Conservation (phyloP, 352 stramenopile genomes). For the Globisporangium rhizosaccharum region DNA sequence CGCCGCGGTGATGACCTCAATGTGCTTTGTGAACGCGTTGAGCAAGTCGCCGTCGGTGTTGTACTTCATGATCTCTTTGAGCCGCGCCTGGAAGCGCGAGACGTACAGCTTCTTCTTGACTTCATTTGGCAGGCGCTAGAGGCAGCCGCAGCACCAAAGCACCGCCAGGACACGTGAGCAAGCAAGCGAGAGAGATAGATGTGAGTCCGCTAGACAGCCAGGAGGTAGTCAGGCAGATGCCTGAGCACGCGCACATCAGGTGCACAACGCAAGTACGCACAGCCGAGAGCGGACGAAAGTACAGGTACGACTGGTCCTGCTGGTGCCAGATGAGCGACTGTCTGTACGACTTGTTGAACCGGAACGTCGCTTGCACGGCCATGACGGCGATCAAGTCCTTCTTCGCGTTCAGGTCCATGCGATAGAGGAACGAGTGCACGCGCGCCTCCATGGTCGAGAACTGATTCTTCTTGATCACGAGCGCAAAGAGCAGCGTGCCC, state of each 20-base stretch:
- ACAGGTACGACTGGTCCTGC: constrained; percentile 35
- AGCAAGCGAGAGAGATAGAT: too few species aligned
- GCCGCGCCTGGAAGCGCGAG: constrained; percentile 51
- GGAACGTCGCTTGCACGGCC: constrained; percentile 62
- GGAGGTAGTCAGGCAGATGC: not conserved
- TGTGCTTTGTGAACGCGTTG: constrained; percentile 62
- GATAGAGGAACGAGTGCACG: constrained; percentile 58
- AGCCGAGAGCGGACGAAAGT: constrained; percentile 53
- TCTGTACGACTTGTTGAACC: constrained; percentile 60
- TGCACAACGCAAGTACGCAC: constrained; percentile 16
- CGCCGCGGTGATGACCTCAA: constrained; percentile 63
- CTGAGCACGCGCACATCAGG: too few species aligned
- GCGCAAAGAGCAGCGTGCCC: constrained; percentile 43
- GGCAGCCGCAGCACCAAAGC: too few species aligned
- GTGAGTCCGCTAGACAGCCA: not conserved
- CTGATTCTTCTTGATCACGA: constrained; percentile 56
- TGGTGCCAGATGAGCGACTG: constrained; percentile 66
- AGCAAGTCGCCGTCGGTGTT: constrained; percentile 66
- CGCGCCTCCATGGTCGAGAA: constrained; percentile 62
- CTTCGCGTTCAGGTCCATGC: constrained; percentile 53
- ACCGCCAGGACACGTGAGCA: too few species aligned
- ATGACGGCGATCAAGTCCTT: constrained; percentile 62
- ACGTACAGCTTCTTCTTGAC: constrained; percentile 74
- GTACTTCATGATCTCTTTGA: constrained; percentile 78
- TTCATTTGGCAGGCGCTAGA: constrained; percentile 59